Evolutionary conservation across 179 eudicot species (phyloP).

Genomic region (Gypsophila paniculata): DNA sequence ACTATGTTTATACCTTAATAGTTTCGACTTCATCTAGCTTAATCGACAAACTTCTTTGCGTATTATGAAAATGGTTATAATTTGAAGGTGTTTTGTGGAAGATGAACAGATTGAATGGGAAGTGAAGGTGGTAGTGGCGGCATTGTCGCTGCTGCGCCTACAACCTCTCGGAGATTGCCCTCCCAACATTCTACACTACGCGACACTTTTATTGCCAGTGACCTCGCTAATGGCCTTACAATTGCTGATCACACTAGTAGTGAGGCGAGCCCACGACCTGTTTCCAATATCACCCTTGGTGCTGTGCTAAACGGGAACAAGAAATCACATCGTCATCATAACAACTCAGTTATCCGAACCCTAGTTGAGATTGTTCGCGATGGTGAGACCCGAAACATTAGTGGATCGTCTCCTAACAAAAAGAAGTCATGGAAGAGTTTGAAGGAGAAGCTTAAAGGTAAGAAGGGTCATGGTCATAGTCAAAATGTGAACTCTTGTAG

Average conservation of each 20-base stretch:
- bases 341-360: constrained; percentile 34
- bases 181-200: constrained; percentile 39
- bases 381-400: constrained; percentile 29
- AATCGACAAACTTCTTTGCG: no score
- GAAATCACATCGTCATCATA: constrained; percentile 22
- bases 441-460: constrained; percentile 50
- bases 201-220: constrained; percentile 34
- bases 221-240: constrained; percentile 23
- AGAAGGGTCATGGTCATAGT: constrained; percentile 13
- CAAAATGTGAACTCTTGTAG: constrained; percentile 25
- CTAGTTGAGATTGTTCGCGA: constrained; percentile 43
- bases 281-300: constrained; percentile 33
- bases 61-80: background rate
- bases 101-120: constrained; percentile 34
- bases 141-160: constrained; percentile 31
- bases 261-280: constrained; percentile 5
- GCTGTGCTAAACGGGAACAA: constrained; percentile 31
- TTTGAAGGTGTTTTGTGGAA: background rate
- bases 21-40: no score
- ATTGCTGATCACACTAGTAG: constrained; percentile 5
- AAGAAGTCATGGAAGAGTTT: constrained; percentile 48
- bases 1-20: no score
- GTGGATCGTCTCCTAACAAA: constrained; percentile 12
- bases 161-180: constrained; percentile 19
- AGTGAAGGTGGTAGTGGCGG: constrained; percentile 41